These are phyloP conservation scores for Fagus crenata DNA, from an alignment of 306 rosid species.

Conservation along the genomic window DNA sequence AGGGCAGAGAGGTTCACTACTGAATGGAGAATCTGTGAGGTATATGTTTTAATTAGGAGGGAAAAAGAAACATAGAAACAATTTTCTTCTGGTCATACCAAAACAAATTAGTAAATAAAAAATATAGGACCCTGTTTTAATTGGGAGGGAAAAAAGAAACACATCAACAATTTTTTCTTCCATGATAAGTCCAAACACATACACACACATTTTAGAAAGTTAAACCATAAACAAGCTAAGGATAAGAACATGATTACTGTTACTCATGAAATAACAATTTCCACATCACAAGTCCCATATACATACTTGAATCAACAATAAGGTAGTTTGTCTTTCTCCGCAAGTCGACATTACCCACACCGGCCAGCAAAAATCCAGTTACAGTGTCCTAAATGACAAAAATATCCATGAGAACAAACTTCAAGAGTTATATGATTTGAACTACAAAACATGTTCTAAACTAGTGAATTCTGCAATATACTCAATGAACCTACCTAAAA, in stretches of 20 bases:
- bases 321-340: conserved; percentile 95
- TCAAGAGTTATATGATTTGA: neutral
- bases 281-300: conserved; percentile 8
- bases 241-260: conserved; percentile 28
- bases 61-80: neutral
- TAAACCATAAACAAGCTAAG: conserved; percentile 13
- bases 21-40: neutral
- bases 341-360: conserved; percentile 93
- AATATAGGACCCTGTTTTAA: neutral
- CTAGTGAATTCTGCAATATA: neutral
- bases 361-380: conserved; percentile 91
- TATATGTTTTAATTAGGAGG: neutral
- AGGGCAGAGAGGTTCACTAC: neutral
- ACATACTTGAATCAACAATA: conserved; percentile 87
- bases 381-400: conserved; percentile 65
- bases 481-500: neutral
- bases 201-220: conserved; percentile 2
- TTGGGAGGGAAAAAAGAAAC: neutral
- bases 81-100: neutral
- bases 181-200: neutral
- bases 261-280: neutral
- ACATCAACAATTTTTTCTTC: neutral
- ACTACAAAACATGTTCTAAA: neutral
- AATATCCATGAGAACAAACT: neutral
- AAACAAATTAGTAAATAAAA: no score